A percentile compares a stretch with the other conserved stretches of the same genome.
These are phyloP conservation scores for Pezicula neosporulosa DNA, from an alignment of 2,329 filamentous ascomycete species.

Conservation along the genomic window DNA sequence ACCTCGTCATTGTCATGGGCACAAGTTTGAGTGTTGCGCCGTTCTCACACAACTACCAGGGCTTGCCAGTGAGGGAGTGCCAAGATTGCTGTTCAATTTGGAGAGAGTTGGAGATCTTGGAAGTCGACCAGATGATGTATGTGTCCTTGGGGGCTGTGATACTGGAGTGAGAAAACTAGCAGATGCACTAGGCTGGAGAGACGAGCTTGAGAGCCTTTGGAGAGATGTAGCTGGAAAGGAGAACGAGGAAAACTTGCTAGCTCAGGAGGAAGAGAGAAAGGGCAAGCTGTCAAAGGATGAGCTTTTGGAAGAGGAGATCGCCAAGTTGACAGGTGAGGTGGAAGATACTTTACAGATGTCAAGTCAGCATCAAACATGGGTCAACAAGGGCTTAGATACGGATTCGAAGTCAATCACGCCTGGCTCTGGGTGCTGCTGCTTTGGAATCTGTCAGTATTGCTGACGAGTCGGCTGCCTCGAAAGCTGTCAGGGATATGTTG, in stretches of 20 bases:
- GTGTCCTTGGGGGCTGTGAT: conserved; percentile 82
- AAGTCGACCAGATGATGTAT: conserved; percentile 74
- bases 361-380: conserved; percentile 24
- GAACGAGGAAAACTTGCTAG: conserved; percentile 47
- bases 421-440: neutral
- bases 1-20: conserved; percentile 81
- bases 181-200: conserved; percentile 75
- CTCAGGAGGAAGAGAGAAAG: conserved; percentile 16
- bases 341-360: conserved; percentile 28
- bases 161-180: conserved; percentile 75
- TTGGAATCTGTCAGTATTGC: neutral
- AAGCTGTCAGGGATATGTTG: neutral
- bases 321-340: conserved; percentile 31
- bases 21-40: conserved; percentile 86
- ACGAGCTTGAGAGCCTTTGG: conserved; percentile 80
- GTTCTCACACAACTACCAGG: conserved; percentile 78
- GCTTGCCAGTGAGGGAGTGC: conserved; percentile 56
- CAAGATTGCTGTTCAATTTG: conserved; percentile 83
- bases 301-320: conserved; percentile 31
- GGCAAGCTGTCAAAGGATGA: conserved; percentile 44
- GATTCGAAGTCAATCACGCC: conserved; percentile 3
- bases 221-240: conserved; percentile 57
- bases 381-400: conserved; percentile 22
- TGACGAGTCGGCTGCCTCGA: neutral
- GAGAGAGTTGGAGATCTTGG: conserved; percentile 81